Base-by-base conservation (phyloP, 179 eudicot species). In the Amaranthus tricolor region DNA sequence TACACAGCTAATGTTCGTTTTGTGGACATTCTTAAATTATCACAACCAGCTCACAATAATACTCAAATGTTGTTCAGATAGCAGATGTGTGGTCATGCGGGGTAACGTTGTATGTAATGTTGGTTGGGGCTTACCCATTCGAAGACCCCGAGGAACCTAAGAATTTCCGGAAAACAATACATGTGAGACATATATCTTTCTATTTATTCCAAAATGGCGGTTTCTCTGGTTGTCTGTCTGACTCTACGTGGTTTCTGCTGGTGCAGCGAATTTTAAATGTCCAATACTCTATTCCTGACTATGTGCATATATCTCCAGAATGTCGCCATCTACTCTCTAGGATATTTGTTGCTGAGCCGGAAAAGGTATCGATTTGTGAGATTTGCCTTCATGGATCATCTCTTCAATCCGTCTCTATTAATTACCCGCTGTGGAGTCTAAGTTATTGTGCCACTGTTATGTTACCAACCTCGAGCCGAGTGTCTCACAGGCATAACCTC, bases 61-160 rank as follows among this genome's bases (percentile, higher is more conserved):
- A 31, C 40, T 31, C 40, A 31, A 31, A 31, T 31, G 40, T 31
- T 31, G 40, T 70, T 78, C 82, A 94, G 98, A 90, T 93, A 63
- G 98, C 98, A 74, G 98, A 94, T 85, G 97, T 94, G 70, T 94
- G 98, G 97, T 94, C 98, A 67, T 92, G 98, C 83, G 98, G 97
- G 72, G 98, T 94, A 52, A 94, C 98, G 16, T 82, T 94, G 78
- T 94, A 94, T 76, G 98, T 94, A 64, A 94, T 94, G 98, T 82
- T 94, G 75, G 97, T 94, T 62, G 98, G 98, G 48, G 97, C 98
- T 71, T 94, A 94, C 77, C 98, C 97, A 20, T 94, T 94, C 81
- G 98, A 94, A 83, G 98, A 92, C 72, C 98, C 97, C 2, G 97
- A 90, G 63, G 97, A 94, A 78, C 97, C 98, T 48, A 94, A 89